Evolutionary conservation across 192 early-diverging fungal species (phyloP).

Genomic region (Coemansia sp.): DNA sequence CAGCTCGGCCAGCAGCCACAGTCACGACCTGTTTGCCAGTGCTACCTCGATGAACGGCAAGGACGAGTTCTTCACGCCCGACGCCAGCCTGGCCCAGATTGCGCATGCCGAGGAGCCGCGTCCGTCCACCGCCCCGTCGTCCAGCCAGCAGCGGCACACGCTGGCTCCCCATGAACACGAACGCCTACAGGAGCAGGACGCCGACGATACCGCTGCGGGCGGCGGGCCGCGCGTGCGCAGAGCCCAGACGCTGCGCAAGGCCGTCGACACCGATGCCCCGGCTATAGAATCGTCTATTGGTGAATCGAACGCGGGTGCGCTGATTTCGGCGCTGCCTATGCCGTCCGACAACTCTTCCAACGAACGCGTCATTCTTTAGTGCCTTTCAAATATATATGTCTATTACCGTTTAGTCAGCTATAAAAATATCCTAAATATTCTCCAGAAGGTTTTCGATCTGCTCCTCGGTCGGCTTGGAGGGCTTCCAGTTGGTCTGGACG

Average conservation of each 20-base stretch:
- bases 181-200: not conserved
- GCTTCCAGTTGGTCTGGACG: conserved; percentile 2
- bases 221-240: conserved; percentile 17
- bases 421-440: not conserved
- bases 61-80: conserved; percentile 43
- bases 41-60: conserved; percentile 21
- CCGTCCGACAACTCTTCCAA: conserved; percentile 17
- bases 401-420: not conserved
- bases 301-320: conserved; percentile 8
- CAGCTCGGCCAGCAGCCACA: conserved; percentile 8
- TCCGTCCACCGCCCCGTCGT: conserved; percentile 35
- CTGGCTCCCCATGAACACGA: conserved; percentile 10
- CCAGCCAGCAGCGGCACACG: conserved; percentile 28
- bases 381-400: not conserved
- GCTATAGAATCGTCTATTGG: conserved; percentile 33
- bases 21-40: conserved; percentile 30
- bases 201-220: not conserved
- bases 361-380: conserved; percentile 34
- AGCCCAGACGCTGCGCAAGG: conserved; percentile 38
- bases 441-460: conserved; percentile 12
- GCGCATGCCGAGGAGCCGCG: conserved; percentile 11
- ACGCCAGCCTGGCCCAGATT: conserved; percentile 40
- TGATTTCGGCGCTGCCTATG: conserved; percentile 44
- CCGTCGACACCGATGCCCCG: conserved; percentile 33
- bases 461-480: conserved; percentile 7